Base-by-base conservation (phyloP, 169 alveolate species). In the Plasmodium coatneyi region DNA sequence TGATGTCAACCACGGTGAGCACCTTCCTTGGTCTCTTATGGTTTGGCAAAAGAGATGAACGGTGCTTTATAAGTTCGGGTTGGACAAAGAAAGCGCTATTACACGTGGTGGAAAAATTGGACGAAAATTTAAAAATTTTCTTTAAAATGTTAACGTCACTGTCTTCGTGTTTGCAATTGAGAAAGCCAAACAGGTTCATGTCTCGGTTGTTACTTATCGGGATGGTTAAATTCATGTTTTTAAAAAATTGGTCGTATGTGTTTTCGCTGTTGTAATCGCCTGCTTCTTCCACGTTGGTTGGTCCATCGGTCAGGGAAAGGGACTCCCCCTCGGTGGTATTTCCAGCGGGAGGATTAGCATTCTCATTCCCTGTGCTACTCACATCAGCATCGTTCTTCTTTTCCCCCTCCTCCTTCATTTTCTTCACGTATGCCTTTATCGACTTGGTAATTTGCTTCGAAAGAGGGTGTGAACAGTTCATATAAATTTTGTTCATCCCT, bases 51-150 rank as follows among this genome's bases (percentile, higher is more conserved):
- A 89, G 82, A 25, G 91, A 36, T 10, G 94, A 89, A 14, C 46
- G 43, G 30, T 89, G 94, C 71, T 89, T 89, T 89, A 79, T 71
- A 52, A 79, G 82, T 89, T 89, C 94, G n/a, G 94, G 94, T 56
- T 89, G 94, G 19, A 89, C 32, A 66, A 56, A 89, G 74, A 89
- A 89, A 6, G 94, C 89, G 82, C 94, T 89, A 28, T 89, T 89
- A 46, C 94, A 89, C 7, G 94, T 60, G 16, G 91, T 79, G 19
- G 91, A 71, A 36, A 89, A 89, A 70, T 80, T 78, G 4, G 94
- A 89, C 19, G 91, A 80, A 28, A 89, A 89, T 70, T 66, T 79
- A 25, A 89, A 80, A 28, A 89, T 89, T 66, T 80, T 80, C 71
- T 89, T 89, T 66, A 89, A 81, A 70, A 80, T 52, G 71, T 89